Base-by-base conservation (phyloP, 23 red algal genomes). In the Gracilaria caudata region DNA sequence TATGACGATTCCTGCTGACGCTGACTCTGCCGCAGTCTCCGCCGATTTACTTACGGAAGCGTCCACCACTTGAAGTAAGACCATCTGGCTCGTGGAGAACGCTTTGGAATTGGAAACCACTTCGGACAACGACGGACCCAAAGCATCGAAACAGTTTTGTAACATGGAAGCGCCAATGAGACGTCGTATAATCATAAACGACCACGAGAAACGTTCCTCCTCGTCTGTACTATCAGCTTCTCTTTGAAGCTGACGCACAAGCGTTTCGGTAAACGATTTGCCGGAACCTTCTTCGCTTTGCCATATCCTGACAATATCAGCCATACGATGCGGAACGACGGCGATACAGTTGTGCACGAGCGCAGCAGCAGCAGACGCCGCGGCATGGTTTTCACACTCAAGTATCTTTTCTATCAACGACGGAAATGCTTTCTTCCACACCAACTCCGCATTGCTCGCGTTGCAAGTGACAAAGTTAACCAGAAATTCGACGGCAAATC, bases 341-440 rank as follows among this genome's bases (percentile, higher is more conserved):
- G 78, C 87, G 28, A 91, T 91, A 68, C 87, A 91, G 38, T 91
- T 91, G 77, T 91, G 87, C 9, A 91, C 77, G 12, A 91, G 71
- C 39, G 87, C 87, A 24, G 77, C 78, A 29, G 65, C 87, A 16
- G 87, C 87, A 57, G 87, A 35, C n/a, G 77, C 54, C 29, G 78
- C 87, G 33, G 76, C 87, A 29, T 68, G 64, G 36, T 82, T 82
- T 46, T 81, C 77, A 64, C 87, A 82, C 39, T 82, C 61, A 6
- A 91, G 47, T 5, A 91, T 28, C 77, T 82, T 73, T 24, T 73
- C 76, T 11, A 91, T 81, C 25, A 72, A 21, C 3, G 32, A 38
- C 23, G 87, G 87, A 32, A 91, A 91, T 2, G 77, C 76, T 32
- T 55, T 65, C 43, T 45, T 23, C 87, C 87, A 91, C 6, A 91